Conservation (phyloP, 305 asterid genomes). For the Nicotiana rustica region DNA sequence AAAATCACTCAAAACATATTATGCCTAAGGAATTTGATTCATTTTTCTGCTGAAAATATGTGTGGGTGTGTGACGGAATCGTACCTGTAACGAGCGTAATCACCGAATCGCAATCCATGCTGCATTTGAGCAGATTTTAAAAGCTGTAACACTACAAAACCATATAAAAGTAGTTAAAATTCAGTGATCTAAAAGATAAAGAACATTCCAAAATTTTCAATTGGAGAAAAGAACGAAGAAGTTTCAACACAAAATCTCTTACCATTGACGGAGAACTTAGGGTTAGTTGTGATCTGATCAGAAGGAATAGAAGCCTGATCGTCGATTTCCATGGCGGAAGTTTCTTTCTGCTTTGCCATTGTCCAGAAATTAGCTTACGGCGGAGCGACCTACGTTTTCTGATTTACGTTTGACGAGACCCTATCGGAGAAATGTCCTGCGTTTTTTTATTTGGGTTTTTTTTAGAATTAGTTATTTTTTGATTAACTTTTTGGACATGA, state of each 20-base stretch:
- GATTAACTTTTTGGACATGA: no score
- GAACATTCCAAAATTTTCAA: neutral
- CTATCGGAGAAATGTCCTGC: neutral
- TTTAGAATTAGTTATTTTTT: no score
- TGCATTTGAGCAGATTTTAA: slow-evolving; percentile 96
- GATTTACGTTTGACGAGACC: neutral
- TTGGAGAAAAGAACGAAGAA: neutral
- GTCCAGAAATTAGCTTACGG: neutral
- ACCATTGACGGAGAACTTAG: slow-evolving; percentile 87
- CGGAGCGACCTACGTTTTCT: neutral
- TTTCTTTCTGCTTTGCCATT: slow-evolving; percentile 71
- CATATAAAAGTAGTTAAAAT: neutral
- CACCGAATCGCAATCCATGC: slow-evolving; percentile 95
- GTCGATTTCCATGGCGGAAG: slow-evolving; percentile 80
- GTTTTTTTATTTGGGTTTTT: no score
- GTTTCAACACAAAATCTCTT: neutral
- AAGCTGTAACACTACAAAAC: slow-evolving; percentile 74
- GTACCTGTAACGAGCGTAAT: slow-evolving; percentile 89
- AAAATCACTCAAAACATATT: neutral
- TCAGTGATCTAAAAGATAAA: neutral
- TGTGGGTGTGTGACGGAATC: neutral
- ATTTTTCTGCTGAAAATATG: neutral
- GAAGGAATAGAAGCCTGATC: slow-evolving; percentile 51
- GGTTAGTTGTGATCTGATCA: slow-evolving; percentile 63
- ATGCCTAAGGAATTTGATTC: neutral